Conservation (phyloP, 306 rosid species). For the Dicorynia guianensis region DNA sequence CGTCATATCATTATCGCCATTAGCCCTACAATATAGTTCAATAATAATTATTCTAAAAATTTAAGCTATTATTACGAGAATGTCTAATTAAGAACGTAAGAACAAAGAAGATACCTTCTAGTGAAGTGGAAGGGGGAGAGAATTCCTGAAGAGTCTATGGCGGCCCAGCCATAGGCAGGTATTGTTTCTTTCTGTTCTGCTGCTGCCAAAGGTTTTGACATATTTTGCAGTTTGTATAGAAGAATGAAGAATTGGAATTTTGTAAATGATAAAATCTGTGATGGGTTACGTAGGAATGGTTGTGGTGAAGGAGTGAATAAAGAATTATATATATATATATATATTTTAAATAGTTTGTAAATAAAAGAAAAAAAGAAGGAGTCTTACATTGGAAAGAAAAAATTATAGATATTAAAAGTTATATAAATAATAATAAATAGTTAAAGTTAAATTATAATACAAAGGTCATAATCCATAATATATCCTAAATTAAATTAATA, state of each 20-base stretch:
- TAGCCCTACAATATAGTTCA: background rate
- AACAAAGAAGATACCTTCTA: background rate
- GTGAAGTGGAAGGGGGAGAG: background rate
- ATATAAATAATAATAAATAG: too few relatives aligned
- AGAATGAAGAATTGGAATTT: too few relatives aligned
- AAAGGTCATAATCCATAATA: too few relatives aligned
- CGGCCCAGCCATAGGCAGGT: background rate
- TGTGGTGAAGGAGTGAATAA: background rate
- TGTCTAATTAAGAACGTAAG: background rate
- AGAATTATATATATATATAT: too few relatives aligned
- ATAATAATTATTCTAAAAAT: too few relatives aligned
- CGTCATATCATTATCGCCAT: constrained; percentile 14
- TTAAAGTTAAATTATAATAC: too few relatives aligned
- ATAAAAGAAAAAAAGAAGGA: too few relatives aligned
- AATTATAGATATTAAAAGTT: too few relatives aligned
- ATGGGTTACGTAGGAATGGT: background rate
- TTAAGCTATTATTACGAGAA: background rate
- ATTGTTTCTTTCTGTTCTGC: background rate
- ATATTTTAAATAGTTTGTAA: too few relatives aligned
- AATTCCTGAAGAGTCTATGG: background rate
- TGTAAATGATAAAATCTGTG: background rate
- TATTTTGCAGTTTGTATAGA: background rate
- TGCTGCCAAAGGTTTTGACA: background rate
- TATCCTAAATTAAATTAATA: too few relatives aligned
- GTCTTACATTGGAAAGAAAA: too few relatives aligned